Conservation (phyloP, 495 filamentous ascomycete species). For the Penicillium diatomitis region DNA sequence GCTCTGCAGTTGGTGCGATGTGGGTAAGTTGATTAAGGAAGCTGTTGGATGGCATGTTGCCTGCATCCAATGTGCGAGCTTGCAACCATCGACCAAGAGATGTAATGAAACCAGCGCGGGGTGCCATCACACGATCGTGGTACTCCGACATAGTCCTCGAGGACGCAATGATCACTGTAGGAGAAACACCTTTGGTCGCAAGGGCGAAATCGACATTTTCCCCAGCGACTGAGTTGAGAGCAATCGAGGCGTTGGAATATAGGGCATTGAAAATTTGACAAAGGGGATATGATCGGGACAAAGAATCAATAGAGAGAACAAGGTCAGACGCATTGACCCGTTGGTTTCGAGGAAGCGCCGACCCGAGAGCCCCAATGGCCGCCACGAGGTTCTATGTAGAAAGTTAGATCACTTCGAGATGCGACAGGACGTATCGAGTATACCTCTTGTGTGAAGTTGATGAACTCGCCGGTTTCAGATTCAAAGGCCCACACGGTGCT, state of each 20-base stretch:
- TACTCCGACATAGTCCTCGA: slow-evolving; percentile 61
- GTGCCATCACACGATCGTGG: slow-evolving; percentile 46
- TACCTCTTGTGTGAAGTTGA: slow-evolving; percentile 64
- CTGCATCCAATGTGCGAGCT: slow-evolving; percentile 56
- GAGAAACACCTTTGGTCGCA: slow-evolving; percentile 63
- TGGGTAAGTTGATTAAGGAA: slow-evolving; percentile 38
- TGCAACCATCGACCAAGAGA: slow-evolving; percentile 61
- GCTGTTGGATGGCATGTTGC: slow-evolving; percentile 49
- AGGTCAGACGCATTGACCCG: slow-evolving; percentile 65
- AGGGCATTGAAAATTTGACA: slow-evolving; percentile 74
- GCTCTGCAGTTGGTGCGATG: slow-evolving; percentile 53
- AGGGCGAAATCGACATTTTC: slow-evolving; percentile 57
- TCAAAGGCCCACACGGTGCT: slow-evolving; percentile 51
- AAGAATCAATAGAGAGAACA: slow-evolving; percentile 79
- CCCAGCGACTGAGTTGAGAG: slow-evolving; percentile 79
- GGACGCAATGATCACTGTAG: slow-evolving; percentile 76
- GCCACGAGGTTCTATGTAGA: slow-evolving; percentile 59
- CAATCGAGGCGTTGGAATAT: slow-evolving; percentile 73
- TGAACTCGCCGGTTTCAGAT: slow-evolving; percentile 51
- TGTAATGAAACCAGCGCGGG: slow-evolving; percentile 41
- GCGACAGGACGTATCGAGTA: background rate
- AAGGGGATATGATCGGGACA: slow-evolving; percentile 70
- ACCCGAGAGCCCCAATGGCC: slow-evolving; percentile 67
- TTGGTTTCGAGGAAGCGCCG: slow-evolving; percentile 62
- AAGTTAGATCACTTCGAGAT: slow-evolving; percentile 1